A percentile compares a stretch with the other conserved stretches of the same genome.
Evolutionary conservation across 2,329 filamentous ascomycete genomes (phyloP).

Genomic region (Kalmusia sp.): DNA sequence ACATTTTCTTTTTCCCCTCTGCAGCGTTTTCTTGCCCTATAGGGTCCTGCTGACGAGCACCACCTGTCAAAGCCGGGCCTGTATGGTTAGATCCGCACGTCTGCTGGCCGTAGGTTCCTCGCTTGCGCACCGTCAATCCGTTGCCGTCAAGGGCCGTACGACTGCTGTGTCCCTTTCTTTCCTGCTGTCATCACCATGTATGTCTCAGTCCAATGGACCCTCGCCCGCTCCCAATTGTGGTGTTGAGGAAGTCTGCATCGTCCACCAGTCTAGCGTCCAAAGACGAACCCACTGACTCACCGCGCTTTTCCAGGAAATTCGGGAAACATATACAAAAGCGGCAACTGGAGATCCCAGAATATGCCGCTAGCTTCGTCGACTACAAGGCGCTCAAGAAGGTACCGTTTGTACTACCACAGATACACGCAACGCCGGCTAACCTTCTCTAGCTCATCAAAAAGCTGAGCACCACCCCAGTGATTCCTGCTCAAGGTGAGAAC

Average conservation of each 20-base stretch:
- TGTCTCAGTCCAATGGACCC: conserved; percentile 45
- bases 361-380: conserved; percentile 98
- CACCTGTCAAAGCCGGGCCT: conserved; percentile 31
- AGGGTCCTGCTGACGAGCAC: conserved; percentile 36
- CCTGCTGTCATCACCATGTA: conserved; percentile 44
- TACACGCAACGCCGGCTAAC: conserved; percentile 15
- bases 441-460: conserved; percentile 89
- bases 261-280: conserved; percentile 44
- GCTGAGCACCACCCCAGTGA: conserved; percentile 87
- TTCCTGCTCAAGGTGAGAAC: conserved; percentile 75
- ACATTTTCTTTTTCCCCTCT: conserved; percentile 33
- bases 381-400: conserved; percentile 99
- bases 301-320: conserved; percentile 81
- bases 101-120: conserved; percentile 32
- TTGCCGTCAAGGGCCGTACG: conserved; percentile 26
- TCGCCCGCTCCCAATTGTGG: conserved; percentile 34
- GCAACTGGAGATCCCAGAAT: conserved; percentile 98
- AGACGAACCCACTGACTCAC: conserved; percentile 46
- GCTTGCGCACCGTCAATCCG: conserved; percentile 39
- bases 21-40: conserved; percentile 29
- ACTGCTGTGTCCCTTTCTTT: conserved; percentile 26
- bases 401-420: conserved; percentile 27
- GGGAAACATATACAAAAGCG: conserved; percentile 99
- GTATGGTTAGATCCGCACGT: conserved; percentile 41
- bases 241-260: conserved; percentile 42